Conservation (phyloP, 805 yeast genomes). For the Saccharomycopsis sp. region DNA sequence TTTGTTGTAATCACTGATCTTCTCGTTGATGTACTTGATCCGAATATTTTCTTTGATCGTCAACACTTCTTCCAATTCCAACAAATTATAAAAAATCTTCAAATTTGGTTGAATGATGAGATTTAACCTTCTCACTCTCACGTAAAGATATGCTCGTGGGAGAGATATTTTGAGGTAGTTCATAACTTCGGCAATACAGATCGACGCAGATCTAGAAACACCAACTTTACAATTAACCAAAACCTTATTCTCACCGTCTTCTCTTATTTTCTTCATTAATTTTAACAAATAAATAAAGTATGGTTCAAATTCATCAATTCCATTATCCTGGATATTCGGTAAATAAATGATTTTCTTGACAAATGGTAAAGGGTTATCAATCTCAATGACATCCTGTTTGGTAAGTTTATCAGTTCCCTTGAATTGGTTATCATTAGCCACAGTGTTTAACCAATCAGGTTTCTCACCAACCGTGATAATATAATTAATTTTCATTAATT, state of each 20-base stretch:
- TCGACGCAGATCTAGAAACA: slow-evolving; percentile 91
- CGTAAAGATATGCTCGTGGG: slow-evolving; percentile 78
- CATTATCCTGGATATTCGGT: slow-evolving; percentile 82
- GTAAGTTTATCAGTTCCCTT: slow-evolving; percentile 4
- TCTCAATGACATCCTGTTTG: slow-evolving; percentile 19
- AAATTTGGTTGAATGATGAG: slow-evolving; percentile 93
- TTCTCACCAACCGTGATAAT: slow-evolving; percentile 85
- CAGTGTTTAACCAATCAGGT: slow-evolving; percentile 50
- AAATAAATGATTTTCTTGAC: slow-evolving; percentile 41
- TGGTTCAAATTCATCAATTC: slow-evolving; percentile 54
- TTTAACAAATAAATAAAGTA: slow-evolving; percentile 33
- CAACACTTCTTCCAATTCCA: slow-evolving; percentile 37
- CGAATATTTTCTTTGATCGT: slow-evolving; percentile 21
- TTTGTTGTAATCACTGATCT: slow-evolving; percentile 15
- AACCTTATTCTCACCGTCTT: slow-evolving; percentile 40
- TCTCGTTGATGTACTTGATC: slow-evolving; percentile 15
- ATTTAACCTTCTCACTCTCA: slow-evolving; percentile 83
- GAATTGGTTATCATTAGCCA: slow-evolving; percentile 13
- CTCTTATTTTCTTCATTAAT: slow-evolving; percentile 23
- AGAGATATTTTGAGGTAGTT: slow-evolving; percentile 60
- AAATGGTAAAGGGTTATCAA: slow-evolving; percentile 20
- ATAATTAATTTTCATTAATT: slow-evolving; percentile 60
- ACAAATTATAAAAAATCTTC: slow-evolving; percentile 84
- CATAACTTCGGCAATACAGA: slow-evolving; percentile 95
- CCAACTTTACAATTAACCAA: slow-evolving; percentile 94